Conservation (phyloP, 768 basidiomycete species). For the Naganishia randhawae region DNA sequence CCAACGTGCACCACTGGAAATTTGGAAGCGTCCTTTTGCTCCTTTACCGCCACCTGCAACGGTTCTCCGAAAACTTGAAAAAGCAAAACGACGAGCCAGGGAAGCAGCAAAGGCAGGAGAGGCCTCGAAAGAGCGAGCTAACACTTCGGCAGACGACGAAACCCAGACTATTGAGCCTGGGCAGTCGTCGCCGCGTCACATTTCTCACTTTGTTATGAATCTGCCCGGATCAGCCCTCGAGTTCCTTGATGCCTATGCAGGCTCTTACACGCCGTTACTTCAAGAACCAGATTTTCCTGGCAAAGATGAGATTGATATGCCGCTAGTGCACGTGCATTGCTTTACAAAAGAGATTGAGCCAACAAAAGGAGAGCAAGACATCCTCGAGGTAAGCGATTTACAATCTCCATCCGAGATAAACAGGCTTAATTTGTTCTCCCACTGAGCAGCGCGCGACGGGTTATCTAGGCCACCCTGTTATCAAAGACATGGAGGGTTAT, state of each 20-base stretch:
- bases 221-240: slow-evolving; percentile 84
- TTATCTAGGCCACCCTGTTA: slow-evolving; percentile 60
- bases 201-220: slow-evolving; percentile 96
- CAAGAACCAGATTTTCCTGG: slow-evolving; percentile 50
- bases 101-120: slow-evolving; percentile 51
- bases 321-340: slow-evolving; percentile 92
- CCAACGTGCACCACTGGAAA: slow-evolving; percentile 56
- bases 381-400: slow-evolving; percentile 63
- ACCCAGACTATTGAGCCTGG: not conserved
- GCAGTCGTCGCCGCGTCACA: slow-evolving; percentile 50
- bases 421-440: not conserved
- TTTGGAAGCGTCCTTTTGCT: slow-evolving; percentile 66
- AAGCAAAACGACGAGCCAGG: slow-evolving; percentile 54
- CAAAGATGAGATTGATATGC: slow-evolving; percentile 63
- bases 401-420: too few relatives aligned
- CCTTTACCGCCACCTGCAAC: slow-evolving; percentile 39
- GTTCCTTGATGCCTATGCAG: slow-evolving; percentile 84
- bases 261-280: slow-evolving; percentile 57
- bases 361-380: slow-evolving; percentile 68
- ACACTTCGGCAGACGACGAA: not conserved
- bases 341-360: slow-evolving; percentile 80
- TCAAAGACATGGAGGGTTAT: slow-evolving; percentile 44
- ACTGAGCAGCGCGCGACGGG: slow-evolving; percentile 65
- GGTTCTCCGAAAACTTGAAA: slow-evolving; percentile 27
- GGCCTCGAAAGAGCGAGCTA: slow-evolving; percentile 30